A percentile compares a stretch with the other conserved stretches of the same genome.
These are phyloP conservation scores for Aspergillus unguis DNA, from an alignment of 2,329 filamentous ascomycete species.

Conservation along the genomic window DNA sequence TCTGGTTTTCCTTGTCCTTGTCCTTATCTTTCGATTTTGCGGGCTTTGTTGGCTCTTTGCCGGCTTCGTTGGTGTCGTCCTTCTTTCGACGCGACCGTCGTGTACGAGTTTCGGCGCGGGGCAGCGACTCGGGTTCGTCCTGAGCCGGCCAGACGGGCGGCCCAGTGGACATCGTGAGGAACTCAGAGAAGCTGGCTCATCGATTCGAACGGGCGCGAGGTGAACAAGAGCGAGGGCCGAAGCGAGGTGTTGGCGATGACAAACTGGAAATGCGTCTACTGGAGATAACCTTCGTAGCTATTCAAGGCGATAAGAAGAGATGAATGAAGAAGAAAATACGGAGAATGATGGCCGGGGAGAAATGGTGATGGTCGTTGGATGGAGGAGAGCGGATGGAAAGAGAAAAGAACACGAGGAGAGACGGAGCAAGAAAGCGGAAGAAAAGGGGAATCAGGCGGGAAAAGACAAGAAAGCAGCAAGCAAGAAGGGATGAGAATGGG, in stretches of 20 bases:
- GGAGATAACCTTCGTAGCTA: neutral
- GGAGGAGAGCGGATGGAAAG: conserved; percentile 18
- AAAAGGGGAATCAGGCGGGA: conserved; percentile 12
- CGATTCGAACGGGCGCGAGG: conserved; percentile 10
- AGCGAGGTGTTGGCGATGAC: neutral
- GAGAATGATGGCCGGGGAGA: conserved; percentile 12
- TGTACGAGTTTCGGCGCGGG: conserved; percentile 27
- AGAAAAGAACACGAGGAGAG: conserved; percentile 19
- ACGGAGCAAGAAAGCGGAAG: conserved; percentile 5
- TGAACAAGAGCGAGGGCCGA: neutral
- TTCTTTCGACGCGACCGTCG: conserved; percentile 43
- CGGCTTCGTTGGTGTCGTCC: conserved; percentile 32
- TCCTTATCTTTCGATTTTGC: conserved; percentile 21
- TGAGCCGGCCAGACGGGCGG: conserved; percentile 26
- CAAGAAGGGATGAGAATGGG: conserved; percentile 13
- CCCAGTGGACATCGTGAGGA: conserved; percentile 33
- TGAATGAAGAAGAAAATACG: conserved; percentile 15
- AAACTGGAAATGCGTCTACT: conserved; percentile 3
- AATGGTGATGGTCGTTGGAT: conserved; percentile 16
- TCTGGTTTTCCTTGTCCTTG: conserved; percentile 19
- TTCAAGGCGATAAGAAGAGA: conserved; percentile 17
- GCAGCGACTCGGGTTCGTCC: conserved; percentile 26
- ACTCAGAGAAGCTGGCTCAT: conserved; percentile 14
- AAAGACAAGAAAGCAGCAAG: conserved; percentile 10
- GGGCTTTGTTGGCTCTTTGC: conserved; percentile 27